Base-by-base conservation (phyloP, 208 protist species). In the Leishmania turanica region DNA sequence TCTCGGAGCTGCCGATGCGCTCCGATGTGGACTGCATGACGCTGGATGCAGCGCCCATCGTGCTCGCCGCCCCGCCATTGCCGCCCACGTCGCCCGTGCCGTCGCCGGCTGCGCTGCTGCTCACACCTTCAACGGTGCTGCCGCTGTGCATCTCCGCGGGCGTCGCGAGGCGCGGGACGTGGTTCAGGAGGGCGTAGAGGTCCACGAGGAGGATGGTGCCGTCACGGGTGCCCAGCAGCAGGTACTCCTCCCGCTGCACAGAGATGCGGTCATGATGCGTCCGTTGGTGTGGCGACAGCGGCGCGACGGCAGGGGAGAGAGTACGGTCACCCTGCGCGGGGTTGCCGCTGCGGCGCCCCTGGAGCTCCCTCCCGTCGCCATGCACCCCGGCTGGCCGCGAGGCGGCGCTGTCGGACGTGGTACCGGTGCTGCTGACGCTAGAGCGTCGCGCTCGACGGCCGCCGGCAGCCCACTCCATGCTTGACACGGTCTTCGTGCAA, bases 391-490 rank as follows among this genome's bases (percentile, higher is more conserved):
- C 15, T 31, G 60, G 27, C 8, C 34, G 40, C 40, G 47, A 17
- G 56, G 54, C 15, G 66, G 42, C 31, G 45, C 47, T 40, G 51
- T 60, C 15, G 79, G 80, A 4, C 77, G 37, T 58, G 83, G 58
- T 64, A 13, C 76, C 45, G 78, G 68, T 37, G 80, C 65, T 47
- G 58, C 53, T 82, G 80, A 17, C 75, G 73, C 70, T 66, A 47
- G 45, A 88, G 62, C 47, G 84, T 31, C 76, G 71, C 7, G 53
- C 84, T 64, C 49, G 80, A 79, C 49, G 85, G 83, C 84, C 86
- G 6, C 66, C 86, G n/a, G 88, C 83, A 24, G 81, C 76, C 92
- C 92, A 96, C 49, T 94, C 92, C 77, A 94, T 88, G 60, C 84
- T 82, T 15, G 90, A 88, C 24, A 94, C 82, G 19, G 92, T 94